Evolutionary conservation across 352 stramenopile genomes (phyloP), one percentile per base, ranked within the genome.

Genomic region (Phytophthora sp.): DNA sequence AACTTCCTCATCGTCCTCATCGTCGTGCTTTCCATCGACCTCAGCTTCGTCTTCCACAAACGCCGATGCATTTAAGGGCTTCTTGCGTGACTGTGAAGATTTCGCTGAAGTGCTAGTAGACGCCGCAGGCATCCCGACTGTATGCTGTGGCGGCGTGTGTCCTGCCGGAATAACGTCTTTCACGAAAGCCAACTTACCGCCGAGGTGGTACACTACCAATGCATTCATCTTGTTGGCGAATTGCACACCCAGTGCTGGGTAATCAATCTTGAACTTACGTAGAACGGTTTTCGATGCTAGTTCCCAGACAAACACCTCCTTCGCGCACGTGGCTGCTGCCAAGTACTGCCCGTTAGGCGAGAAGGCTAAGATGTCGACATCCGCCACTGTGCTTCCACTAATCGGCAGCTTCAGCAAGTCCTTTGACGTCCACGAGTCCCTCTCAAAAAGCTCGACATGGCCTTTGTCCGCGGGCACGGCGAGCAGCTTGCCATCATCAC

Each of bases 271-370:
- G 64, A 89, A 92, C 5, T 71, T 79, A 3, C 77, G 77, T 21
- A 95, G 51, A 5, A 86, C 69, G 4, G 75, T 69, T 28, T 83
- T 72, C 5, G 76, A 79, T 13, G 65, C 61, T 10, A 92, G 42
- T 3, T 74, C 62, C 84, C 84, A 95, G 11, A 95, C 64, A 58
- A 92, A 83, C 6, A 92, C 66, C 59, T 95, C 77, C 41, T 91
- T 89, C 10, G 80, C 76, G 44, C 86, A 74, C 9, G 82, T 93
- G 18, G 69, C 79, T 2, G 77, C 87, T 1, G 79, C 81, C 17
- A 95, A 59, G 48, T 94, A 92, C 31, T 74, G 57, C n/a, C 87
- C 87, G 56, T 95, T 94, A 0, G 84, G 81, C 8, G 87, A 95
- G 59, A 95, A 94, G 11, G 65, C 74, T 18, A 94, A 18, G 26